Conservation (phyloP, 2,329 filamentous ascomycete genomes). For the Zalaria sp. region DNA sequence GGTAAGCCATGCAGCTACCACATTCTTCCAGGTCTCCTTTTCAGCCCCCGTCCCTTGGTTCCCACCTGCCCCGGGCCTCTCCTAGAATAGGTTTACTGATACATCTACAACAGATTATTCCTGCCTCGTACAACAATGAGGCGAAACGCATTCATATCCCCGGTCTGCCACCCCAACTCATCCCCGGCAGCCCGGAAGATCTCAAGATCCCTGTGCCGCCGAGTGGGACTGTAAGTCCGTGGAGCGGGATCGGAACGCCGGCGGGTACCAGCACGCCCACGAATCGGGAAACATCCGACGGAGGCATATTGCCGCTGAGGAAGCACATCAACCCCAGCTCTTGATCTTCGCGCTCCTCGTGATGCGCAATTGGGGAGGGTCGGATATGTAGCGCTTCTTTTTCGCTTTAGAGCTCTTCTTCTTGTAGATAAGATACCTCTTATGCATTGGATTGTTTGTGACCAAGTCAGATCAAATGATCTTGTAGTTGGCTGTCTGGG, state of each 20-base stretch:
- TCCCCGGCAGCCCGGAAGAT: slow-evolving; percentile 68
- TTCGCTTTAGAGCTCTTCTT: too few species aligned
- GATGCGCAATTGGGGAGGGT: too few species aligned
- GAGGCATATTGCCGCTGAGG: slow-evolving; percentile 2
- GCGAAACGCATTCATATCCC: slow-evolving; percentile 83
- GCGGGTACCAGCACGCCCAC: slow-evolving; percentile 7
- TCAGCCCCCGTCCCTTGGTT: too few species aligned
- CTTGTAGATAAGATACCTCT: too few species aligned
- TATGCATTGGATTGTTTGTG: too few species aligned
- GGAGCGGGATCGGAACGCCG: slow-evolving; percentile 25
- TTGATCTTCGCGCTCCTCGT: too few species aligned
- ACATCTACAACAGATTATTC: slow-evolving; percentile 53
- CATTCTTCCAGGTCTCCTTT: slow-evolving; percentile 4
- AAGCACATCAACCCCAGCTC: neutral
- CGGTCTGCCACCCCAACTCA: slow-evolving; percentile 46
- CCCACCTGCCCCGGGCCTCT: neutral
- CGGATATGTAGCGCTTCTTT: too few species aligned
- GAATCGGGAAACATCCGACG: neutral
- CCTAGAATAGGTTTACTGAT: neutral
- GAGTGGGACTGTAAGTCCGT: slow-evolving; percentile 32
- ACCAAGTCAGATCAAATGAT: too few species aligned
- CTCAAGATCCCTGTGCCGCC: slow-evolving; percentile 63
- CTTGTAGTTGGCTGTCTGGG: too few species aligned
- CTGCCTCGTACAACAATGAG: slow-evolving; percentile 92
- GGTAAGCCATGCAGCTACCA: slow-evolving; percentile 25